phyloP scores from a whole-genome alignment of 495 filamentous ascomycete species.

The Neohortaea acidophila region DNA sequence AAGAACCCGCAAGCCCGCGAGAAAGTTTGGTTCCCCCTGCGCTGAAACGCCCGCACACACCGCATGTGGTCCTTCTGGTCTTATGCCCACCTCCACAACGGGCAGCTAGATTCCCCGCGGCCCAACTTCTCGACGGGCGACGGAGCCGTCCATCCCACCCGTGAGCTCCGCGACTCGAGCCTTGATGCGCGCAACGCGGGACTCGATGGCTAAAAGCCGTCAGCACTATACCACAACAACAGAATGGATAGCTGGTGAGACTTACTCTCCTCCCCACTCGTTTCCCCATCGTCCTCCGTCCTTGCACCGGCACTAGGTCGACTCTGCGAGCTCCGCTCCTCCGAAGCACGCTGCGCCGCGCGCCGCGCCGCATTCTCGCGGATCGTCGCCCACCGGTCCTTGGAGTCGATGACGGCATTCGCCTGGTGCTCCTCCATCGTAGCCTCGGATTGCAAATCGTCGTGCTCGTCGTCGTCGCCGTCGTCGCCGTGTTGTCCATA shows the following conservation, averaged over 20 bases:
- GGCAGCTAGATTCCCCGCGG: too few relatives aligned
- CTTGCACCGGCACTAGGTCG: slow-evolving; percentile 35
- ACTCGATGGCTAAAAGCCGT: slow-evolving; percentile 60
- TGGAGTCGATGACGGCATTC: slow-evolving; percentile 23
- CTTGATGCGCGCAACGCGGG: slow-evolving; percentile 92
- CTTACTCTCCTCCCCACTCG: slow-evolving; percentile 93
- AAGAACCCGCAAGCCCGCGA: too few relatives aligned
- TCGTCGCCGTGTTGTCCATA: neutral
- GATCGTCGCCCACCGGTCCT: slow-evolving; percentile 88
- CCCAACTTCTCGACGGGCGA: too few relatives aligned
- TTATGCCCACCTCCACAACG: too few relatives aligned
- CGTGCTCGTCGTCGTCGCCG: neutral
- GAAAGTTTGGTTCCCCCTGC: too few relatives aligned
- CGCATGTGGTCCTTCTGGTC: too few relatives aligned
- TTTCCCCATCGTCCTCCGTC: slow-evolving; percentile 60
- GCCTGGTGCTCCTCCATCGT: slow-evolving; percentile 20
- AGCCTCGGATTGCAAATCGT: slow-evolving; percentile 13
- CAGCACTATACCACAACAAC: slow-evolving; percentile 1
- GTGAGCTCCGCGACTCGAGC: slow-evolving; percentile 91
- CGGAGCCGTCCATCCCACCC: slow-evolving; percentile 30
- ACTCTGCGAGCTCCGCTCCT: slow-evolving; percentile 41
- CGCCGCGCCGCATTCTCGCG: slow-evolving; percentile 82
- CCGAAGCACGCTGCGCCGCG: slow-evolving; percentile 36
- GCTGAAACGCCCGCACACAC: too few relatives aligned
- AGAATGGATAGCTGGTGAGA: slow-evolving; percentile 17